Conservation (phyloP, 768 basidiomycete genomes). For the Phlegmacium glaucopus region DNA sequence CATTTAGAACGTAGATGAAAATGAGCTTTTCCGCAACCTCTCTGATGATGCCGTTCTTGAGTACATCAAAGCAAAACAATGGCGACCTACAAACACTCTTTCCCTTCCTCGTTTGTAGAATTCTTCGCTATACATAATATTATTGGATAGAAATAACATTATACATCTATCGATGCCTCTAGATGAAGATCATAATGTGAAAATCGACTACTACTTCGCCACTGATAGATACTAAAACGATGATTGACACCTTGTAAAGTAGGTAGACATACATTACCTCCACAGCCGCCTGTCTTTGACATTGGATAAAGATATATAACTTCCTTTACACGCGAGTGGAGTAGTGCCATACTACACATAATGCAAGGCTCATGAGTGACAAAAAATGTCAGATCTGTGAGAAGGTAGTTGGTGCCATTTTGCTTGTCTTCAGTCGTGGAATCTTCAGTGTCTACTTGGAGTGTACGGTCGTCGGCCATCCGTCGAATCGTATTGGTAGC, state of each 20-base stretch:
- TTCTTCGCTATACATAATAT: conserved; percentile 29
- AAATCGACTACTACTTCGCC: conserved; percentile 38
- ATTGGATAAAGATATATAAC: conserved; percentile 74
- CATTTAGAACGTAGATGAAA: conserved; percentile 43
- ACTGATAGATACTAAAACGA: conserved; percentile 70
- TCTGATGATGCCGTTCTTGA: conserved; percentile 44
- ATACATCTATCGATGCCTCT: conserved; percentile 9
- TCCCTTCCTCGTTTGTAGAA: conserved; percentile 27
- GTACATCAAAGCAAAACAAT: conserved; percentile 54
- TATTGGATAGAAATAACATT: conserved; percentile 21
- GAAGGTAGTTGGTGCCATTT: conserved; percentile 82
- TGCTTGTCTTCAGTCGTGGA: conserved; percentile 16
- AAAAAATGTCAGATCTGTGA: conserved; percentile 83
- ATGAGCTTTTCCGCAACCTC: conserved; percentile 42
- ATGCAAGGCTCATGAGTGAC: conserved; percentile 96
- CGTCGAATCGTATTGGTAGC: conserved; percentile 71
- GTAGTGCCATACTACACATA: conserved; percentile 95
- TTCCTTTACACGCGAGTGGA: conserved; percentile 92
- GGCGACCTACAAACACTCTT: conserved; percentile 39
- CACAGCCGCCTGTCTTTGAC: conserved; percentile 82
- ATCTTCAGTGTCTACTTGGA: conserved; percentile 2
- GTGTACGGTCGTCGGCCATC: conserved; percentile 55
- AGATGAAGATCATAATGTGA: conserved; percentile 19
- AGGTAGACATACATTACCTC: conserved; percentile 72
- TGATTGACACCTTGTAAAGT: conserved; percentile 87